These are phyloP conservation scores for Pleurozium schreberi DNA, from an alignment of 225 moss, liverwort and hornwort genomes.

Conservation along the genomic window DNA sequence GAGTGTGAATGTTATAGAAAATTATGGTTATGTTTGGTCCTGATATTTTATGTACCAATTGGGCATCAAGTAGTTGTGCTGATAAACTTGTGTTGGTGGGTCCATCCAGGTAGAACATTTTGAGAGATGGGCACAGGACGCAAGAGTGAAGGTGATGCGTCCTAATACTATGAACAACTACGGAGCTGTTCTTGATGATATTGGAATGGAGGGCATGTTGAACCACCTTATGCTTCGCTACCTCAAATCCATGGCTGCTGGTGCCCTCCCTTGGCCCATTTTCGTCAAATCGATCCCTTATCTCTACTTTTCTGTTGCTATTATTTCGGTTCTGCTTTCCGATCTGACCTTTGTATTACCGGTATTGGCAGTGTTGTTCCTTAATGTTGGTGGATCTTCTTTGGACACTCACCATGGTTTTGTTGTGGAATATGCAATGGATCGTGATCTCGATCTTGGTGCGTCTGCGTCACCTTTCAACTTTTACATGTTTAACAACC, in stretches of 20 bases:
- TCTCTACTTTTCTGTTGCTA: neutral
- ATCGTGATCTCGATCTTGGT: slow-evolving; percentile 99
- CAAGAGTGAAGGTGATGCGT: slow-evolving; percentile 98
- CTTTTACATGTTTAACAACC: neutral
- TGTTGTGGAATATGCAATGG: slow-evolving; percentile 99
- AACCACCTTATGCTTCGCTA: slow-evolving; percentile 81
- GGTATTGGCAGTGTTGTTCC: slow-evolving; percentile 62
- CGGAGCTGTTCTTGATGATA: slow-evolving; percentile 96
- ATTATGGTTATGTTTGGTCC: neutral
- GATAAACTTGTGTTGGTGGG: neutral
- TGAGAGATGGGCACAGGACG: slow-evolving; percentile 91
- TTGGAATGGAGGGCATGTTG: slow-evolving; percentile 99
- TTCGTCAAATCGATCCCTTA: neutral
- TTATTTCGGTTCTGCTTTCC: neutral
- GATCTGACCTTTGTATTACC: neutral
- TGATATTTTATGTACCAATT: neutral
- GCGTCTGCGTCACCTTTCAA: slow-evolving; percentile 8
- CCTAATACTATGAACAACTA: slow-evolving; percentile 99
- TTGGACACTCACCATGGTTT: slow-evolving; percentile 98
- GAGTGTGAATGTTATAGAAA: neutral
- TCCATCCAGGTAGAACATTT: slow-evolving; percentile 76
- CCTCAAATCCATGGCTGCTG: slow-evolving; percentile 89
- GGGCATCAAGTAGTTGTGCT: neutral
- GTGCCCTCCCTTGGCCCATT: slow-evolving; percentile 16
- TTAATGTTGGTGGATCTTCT: slow-evolving; percentile 79